These are phyloP conservation scores for Penicillium atrosanguineum DNA, from an alignment of 495 filamentous ascomycete species.

Conservation along the genomic window DNA sequence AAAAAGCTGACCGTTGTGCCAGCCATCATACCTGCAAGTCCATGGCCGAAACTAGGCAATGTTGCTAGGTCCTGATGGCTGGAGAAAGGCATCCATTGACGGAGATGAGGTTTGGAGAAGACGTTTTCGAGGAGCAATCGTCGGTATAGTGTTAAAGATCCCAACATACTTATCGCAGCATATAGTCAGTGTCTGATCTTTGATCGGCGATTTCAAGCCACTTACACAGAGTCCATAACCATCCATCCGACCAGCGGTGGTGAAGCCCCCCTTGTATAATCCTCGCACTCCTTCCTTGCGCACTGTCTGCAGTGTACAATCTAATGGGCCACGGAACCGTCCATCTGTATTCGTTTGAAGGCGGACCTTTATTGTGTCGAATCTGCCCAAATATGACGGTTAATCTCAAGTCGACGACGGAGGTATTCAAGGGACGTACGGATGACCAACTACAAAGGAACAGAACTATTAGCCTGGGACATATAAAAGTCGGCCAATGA, in stretches of 20 bases:
- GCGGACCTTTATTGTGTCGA: slow-evolving; percentile 96
- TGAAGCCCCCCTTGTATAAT: slow-evolving; percentile 83
- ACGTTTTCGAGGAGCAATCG: slow-evolving; percentile 74
- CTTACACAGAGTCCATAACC: slow-evolving; percentile 88
- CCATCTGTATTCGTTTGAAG: slow-evolving; percentile 78
- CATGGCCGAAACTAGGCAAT: slow-evolving; percentile 80
- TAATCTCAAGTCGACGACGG: neutral
- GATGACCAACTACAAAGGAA: slow-evolving; percentile 58
- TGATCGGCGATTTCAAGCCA: neutral
- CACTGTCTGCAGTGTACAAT: slow-evolving; percentile 79
- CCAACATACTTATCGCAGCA: slow-evolving; percentile 65
- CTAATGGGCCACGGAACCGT: slow-evolving; percentile 82
- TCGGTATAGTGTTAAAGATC: slow-evolving; percentile 85
- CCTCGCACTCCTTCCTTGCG: slow-evolving; percentile 75
- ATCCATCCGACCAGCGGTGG: slow-evolving; percentile 95
- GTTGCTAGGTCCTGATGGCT: slow-evolving; percentile 34
- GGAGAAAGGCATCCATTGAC: slow-evolving; percentile 33
- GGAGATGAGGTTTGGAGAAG: slow-evolving; percentile 59
- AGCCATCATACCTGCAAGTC: slow-evolving; percentile 79
- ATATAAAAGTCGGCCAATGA: neutral
- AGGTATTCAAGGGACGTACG: slow-evolving; percentile 41
- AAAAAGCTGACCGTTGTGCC: slow-evolving; percentile 89
- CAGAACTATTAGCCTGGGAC: slow-evolving; percentile 12
- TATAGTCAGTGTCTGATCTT: neutral
- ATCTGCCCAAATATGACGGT: slow-evolving; percentile 39